A percentile compares a stretch with the other conserved stretches of the same genome.
phyloP scores from a whole-genome alignment of 176 grass and related monocot species.

The maize (Zea mays) region DNA sequence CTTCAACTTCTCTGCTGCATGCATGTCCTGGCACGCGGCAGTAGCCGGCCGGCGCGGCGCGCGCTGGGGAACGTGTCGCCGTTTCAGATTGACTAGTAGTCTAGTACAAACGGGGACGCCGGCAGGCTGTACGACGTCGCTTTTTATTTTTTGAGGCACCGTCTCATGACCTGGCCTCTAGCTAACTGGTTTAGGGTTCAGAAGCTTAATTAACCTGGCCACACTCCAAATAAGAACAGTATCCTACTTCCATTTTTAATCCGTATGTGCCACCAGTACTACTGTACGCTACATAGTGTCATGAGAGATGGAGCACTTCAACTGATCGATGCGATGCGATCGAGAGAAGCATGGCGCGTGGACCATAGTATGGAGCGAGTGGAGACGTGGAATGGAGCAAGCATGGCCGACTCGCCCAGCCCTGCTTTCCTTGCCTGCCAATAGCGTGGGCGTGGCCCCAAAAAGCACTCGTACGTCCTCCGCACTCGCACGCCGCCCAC shows the following conservation, averaged over 20 bases:
- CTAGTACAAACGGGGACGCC: background rate
- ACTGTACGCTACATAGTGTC: background rate
- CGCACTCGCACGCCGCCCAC: background rate
- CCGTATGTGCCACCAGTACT: too few species aligned
- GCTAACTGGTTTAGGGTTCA: too few species aligned
- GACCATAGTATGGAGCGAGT: background rate
- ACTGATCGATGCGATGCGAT: background rate
- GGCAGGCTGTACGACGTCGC: too few species aligned
- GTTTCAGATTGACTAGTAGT: background rate
- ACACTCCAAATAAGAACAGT: too few species aligned
- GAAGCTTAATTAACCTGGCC: too few species aligned
- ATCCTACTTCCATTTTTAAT: too few species aligned
- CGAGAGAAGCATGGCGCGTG: background rate
- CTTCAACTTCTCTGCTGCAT: background rate
- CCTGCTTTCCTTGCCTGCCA: conserved; percentile 4
- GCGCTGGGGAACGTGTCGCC: background rate
- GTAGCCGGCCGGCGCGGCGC: background rate
- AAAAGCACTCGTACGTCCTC: background rate
- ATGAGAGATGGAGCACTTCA: background rate
- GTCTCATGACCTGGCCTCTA: too few species aligned
- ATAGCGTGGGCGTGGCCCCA: background rate
- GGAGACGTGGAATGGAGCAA: conserved; percentile 1
- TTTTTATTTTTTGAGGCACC: too few species aligned
- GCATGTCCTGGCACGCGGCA: background rate
- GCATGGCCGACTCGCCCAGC: conserved; percentile 15